Percentiles rank a stretch among this genome's conserved stretches.
These are phyloP conservation scores for Cordyceps cicadae DNA, from an alignment of 2,329 filamentous ascomycete species.

Conservation along the genomic window DNA sequence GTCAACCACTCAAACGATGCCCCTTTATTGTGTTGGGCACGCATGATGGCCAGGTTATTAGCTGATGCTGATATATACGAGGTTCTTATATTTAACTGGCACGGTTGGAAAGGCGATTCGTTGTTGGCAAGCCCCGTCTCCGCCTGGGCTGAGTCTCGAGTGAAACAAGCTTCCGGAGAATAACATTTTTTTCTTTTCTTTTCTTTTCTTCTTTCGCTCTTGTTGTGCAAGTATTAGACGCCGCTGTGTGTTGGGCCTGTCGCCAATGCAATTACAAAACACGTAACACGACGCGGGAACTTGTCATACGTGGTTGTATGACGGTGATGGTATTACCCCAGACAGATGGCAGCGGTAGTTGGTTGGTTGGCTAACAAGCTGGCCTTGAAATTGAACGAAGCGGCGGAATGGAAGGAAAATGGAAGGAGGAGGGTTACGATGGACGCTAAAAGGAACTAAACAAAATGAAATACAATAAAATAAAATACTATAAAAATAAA, in stretches of 20 bases:
- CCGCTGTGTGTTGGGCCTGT: background rate
- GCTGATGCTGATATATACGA: constrained; percentile 2
- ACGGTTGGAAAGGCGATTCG: background rate
- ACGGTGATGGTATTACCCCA: constrained; percentile 2
- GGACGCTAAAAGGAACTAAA: background rate
- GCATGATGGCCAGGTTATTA: background rate
- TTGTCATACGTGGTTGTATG: constrained; percentile 5
- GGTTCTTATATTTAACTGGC: background rate
- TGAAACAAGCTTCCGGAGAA: constrained; percentile 10
- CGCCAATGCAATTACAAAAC: constrained; percentile 3
- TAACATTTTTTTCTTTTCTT: background rate
- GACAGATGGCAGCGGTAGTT: background rate
- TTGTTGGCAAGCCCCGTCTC: constrained; percentile 5
- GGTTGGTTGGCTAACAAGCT: too few species aligned
- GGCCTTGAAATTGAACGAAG: background rate
- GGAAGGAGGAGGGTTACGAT: background rate
- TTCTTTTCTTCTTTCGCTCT: background rate
- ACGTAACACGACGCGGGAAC: background rate
- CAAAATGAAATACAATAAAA: too few species aligned
- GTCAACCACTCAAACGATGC: background rate
- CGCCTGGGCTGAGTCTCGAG: constrained; percentile 10
- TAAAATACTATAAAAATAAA: background rate
- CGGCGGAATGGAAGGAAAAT: background rate
- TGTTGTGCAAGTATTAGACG: background rate
- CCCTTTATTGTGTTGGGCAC: background rate